A percentile compares a stretch with the other conserved stretches of the same genome.
Evolutionary conservation across 768 basidiomycete genomes (phyloP).

Genomic region (Kwoniella mangroviensis): DNA sequence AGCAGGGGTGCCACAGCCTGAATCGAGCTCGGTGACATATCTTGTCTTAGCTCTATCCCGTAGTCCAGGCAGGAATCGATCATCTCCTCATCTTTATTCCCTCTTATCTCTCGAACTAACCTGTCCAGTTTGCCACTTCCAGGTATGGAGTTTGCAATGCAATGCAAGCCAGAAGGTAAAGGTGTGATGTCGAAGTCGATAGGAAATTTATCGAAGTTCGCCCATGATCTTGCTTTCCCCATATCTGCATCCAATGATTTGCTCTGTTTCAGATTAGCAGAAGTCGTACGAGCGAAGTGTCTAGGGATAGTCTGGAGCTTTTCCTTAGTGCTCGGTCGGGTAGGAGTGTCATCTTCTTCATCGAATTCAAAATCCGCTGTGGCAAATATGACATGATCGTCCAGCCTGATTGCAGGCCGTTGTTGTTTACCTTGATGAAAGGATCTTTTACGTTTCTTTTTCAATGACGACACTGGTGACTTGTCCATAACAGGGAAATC

Average conservation of each 20-base stretch:
- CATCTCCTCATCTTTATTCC: conserved; percentile 31
- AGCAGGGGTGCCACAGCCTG: conserved; percentile 55
- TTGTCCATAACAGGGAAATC: conserved; percentile 35
- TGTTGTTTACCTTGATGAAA: conserved; percentile 17
- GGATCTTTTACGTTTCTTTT: conserved; percentile 19
- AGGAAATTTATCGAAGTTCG: conserved; percentile 50
- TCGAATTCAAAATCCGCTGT: conserved; percentile 46
- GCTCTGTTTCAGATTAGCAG: conserved; percentile 3
- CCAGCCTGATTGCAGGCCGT: conserved; percentile 44
- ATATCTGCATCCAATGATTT: conserved; percentile 33
- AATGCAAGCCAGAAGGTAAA: conserved; percentile 50
- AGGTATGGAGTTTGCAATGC: conserved; percentile 60
- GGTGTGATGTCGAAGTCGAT: conserved; percentile 55
- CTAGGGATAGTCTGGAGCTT: conserved; percentile 16
- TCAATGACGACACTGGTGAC: conserved; percentile 1
- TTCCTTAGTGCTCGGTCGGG: neutral
- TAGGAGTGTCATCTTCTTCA: conserved; percentile 9
- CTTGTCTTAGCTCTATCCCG: conserved; percentile 56
- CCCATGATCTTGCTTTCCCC: conserved; percentile 54
- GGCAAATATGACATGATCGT: conserved; percentile 53
- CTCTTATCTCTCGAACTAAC: conserved; percentile 61
- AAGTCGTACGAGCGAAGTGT: conserved; percentile 20
- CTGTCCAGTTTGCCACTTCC: conserved; percentile 68
- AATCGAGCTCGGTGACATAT: conserved; percentile 62
- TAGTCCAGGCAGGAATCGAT: conserved; percentile 38